A percentile compares a stretch with the other conserved stretches of the same genome.
Conservation (phyloP, 2,329 filamentous ascomycete species). For the Fusarium coffeatum region DNA sequence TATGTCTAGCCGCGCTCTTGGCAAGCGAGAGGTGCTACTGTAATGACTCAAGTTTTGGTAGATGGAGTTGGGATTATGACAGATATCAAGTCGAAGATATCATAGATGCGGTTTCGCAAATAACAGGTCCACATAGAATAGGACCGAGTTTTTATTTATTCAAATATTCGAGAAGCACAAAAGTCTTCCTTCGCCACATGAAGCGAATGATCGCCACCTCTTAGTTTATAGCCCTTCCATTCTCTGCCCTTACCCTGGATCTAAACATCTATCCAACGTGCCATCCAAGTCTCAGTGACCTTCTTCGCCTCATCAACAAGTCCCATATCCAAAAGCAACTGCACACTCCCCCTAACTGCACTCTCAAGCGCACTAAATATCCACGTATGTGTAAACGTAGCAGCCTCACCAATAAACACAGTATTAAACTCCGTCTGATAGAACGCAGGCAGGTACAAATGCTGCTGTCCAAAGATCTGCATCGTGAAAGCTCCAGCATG, state of each 20-base stretch:
- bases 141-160: not conserved
- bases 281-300: constrained; percentile 69
- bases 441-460: constrained; percentile 70
- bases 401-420: constrained; percentile 48
- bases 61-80: not conserved
- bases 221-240: not conserved
- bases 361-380: constrained; percentile 63
- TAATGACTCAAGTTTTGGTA: not conserved
- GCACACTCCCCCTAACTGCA: constrained; percentile 65
- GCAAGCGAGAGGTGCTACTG: not conserved
- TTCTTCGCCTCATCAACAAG: constrained; percentile 71
- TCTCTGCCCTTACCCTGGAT: not conserved
- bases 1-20: not conserved
- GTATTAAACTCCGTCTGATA: constrained; percentile 66
- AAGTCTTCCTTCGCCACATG: not conserved
- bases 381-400: constrained; percentile 70
- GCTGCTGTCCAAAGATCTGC: constrained; percentile 65
- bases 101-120: not conserved
- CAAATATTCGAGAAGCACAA: not conserved
- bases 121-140: not conserved
- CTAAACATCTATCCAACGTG: constrained; percentile 59
- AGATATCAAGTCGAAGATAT: not conserved
- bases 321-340: constrained; percentile 65
- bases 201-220: not conserved
- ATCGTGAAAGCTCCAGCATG: constrained; percentile 67